Conservation (phyloP, 345 rosid species). For the Gynandropsis gynandra region DNA sequence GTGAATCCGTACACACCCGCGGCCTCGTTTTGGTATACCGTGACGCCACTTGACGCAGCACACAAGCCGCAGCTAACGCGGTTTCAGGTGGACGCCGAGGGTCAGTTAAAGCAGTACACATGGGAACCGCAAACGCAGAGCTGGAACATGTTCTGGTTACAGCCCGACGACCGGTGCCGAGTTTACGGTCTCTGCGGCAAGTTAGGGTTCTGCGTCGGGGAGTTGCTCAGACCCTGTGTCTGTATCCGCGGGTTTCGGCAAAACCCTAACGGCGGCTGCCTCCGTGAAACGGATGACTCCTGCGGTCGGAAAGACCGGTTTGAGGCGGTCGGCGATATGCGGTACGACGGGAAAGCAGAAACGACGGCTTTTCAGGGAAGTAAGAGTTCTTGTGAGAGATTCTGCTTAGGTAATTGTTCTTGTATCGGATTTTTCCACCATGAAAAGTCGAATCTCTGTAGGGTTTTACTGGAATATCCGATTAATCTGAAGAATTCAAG, state of each 20-base stretch:
- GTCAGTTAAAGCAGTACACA: constrained; percentile 38
- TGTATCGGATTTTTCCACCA: constrained; percentile 57
- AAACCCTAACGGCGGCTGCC: constrained; percentile 44
- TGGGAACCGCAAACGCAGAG: constrained; percentile 34
- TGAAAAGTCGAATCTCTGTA: constrained; percentile 39
- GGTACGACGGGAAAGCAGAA: constrained; percentile 33
- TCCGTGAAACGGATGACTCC: constrained; percentile 26
- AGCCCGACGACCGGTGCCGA: constrained; percentile 53
- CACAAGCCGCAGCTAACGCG: constrained; percentile 36
- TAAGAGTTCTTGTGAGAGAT: constrained; percentile 39
- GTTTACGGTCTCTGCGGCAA: constrained; percentile 55
- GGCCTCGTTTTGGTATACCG: constrained; percentile 47
- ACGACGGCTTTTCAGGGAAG: constrained; percentile 29
- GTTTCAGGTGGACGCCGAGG: constrained; percentile 37
- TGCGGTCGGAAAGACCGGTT: constrained; percentile 28
- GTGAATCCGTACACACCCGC: constrained; percentile 37
- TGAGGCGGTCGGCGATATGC: constrained; percentile 27
- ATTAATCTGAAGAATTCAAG: constrained; percentile 51
- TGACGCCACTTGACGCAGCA: constrained; percentile 20
- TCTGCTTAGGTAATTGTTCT: constrained; percentile 54
- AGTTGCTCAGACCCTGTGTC: constrained; percentile 28
- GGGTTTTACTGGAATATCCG: constrained; percentile 43
- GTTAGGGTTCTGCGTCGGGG: constrained; percentile 44
- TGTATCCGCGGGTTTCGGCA: constrained; percentile 51
- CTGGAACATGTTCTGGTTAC: constrained; percentile 37